These are phyloP conservation scores for Umbellularia californica DNA, from an alignment of 164 flowering plant genomes.

Conservation along the genomic window DNA sequence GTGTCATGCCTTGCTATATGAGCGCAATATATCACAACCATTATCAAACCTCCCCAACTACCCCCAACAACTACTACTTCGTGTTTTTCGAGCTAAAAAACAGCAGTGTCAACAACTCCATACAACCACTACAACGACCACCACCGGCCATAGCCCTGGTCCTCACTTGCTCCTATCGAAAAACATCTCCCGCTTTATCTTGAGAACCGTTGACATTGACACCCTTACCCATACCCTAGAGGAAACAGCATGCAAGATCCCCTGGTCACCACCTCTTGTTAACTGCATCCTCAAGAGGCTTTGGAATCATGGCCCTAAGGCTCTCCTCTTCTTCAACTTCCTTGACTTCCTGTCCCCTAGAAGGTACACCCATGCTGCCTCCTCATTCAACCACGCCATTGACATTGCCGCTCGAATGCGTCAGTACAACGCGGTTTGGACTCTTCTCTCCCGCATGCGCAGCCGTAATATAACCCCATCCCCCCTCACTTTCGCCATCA, in stretches of 20 bases:
- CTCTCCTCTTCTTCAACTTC: conserved; percentile 60
- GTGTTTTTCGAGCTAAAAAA: too few relatives aligned
- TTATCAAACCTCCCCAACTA: too few relatives aligned
- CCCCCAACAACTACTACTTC: too few relatives aligned
- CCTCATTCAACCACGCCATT: conserved; percentile 72
- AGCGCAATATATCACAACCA: too few relatives aligned
- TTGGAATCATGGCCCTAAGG: conserved; percentile 90
- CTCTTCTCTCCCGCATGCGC: conserved; percentile 53
- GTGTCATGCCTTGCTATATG: too few relatives aligned
- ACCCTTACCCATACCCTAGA: conserved; percentile 29
- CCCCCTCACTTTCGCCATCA: conserved; percentile 67
- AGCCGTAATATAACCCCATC: conserved; percentile 50
- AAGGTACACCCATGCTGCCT: conserved; percentile 42
- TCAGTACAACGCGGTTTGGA: conserved; percentile 52
- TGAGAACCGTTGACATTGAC: conserved; percentile 21
- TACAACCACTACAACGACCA: background rate
- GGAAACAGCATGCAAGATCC: conserved; percentile 10
- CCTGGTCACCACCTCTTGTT: conserved; percentile 60
- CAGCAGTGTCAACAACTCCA: background rate
- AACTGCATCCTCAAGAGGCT: conserved; percentile 58
- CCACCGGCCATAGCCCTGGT: background rate
- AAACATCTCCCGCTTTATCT: conserved; percentile 35
- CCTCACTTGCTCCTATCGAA: background rate
- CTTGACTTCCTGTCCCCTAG: conserved; percentile 40
- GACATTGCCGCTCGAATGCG: conserved; percentile 77